phyloP scores from a whole-genome alignment of 2,329 filamentous ascomycete species.

The Cadophora malorum region DNA sequence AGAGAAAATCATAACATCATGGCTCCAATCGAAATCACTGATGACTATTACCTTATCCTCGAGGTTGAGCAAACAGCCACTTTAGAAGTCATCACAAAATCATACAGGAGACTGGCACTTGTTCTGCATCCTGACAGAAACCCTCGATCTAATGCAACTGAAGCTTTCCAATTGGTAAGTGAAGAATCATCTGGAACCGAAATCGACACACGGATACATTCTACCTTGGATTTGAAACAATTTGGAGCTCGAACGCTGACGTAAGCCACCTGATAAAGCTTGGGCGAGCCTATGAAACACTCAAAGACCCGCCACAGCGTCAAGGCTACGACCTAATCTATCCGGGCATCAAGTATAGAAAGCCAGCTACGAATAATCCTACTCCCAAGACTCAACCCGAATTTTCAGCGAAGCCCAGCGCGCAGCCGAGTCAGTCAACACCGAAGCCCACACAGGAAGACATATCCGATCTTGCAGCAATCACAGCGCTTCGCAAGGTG shows the following conservation, averaged over 20 bases:
- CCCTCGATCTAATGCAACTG: constrained; percentile 42
- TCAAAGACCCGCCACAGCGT: constrained; percentile 45
- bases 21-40: constrained; percentile 41
- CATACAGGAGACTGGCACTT: constrained; percentile 47
- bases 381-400: not conserved
- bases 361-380: not conserved
- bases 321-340: constrained; percentile 46
- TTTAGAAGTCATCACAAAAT: constrained; percentile 40
- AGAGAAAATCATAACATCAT: constrained; percentile 33
- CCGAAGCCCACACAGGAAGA: constrained; percentile 15
- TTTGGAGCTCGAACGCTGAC: not conserved
- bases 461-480: constrained; percentile 38
- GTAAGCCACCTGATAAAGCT: constrained; percentile 39
- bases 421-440: not conserved
- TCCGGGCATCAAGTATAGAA: constrained; percentile 24
- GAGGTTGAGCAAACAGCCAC: constrained; percentile 43
- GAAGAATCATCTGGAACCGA: not conserved
- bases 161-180: constrained; percentile 46
- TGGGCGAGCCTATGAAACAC: constrained; percentile 46
- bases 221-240: not conserved
- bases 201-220: not conserved
- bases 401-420: constrained; percentile 25
- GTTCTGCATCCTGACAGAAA: constrained; percentile 49
- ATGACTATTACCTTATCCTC: constrained; percentile 47
- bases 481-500: constrained; percentile 41